A percentile compares a stretch with the other conserved stretches of the same genome.
These are phyloP conservation scores for Ganoderma meredithae DNA, from an alignment of 1,284 basidiomycete genomes.

Conservation along the genomic window DNA sequence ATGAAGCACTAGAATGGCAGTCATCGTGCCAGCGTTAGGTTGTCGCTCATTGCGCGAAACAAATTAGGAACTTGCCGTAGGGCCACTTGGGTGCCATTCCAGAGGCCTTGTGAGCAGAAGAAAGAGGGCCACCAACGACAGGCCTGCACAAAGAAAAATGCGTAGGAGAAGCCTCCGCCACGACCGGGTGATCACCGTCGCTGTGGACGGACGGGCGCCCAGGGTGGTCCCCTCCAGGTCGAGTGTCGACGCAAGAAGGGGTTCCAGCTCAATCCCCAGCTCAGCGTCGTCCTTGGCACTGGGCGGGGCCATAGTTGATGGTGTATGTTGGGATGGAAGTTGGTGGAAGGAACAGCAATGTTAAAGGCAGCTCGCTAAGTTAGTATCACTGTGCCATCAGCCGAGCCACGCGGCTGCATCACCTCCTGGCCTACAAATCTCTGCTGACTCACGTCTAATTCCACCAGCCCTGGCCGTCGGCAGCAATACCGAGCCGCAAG, in stretches of 20 bases:
- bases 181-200: conserved; percentile 1
- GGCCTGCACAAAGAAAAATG: neutral
- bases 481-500: no score
- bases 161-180: neutral
- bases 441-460: neutral
- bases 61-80: neutral
- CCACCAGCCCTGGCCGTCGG: neutral
- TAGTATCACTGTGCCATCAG: neutral
- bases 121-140: conserved; percentile 4
- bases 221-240: neutral
- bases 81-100: conserved; percentile 5
- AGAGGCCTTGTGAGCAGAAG: neutral
- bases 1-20: neutral
- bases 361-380: neutral
- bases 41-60: neutral
- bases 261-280: neutral
- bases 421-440: neutral
- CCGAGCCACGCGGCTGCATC: neutral
- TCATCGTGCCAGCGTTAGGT: neutral
- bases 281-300: conserved; percentile 42
- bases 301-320: conserved; percentile 39
- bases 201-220: neutral
- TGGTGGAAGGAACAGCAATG: neutral
- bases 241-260: neutral
- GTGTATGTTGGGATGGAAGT: neutral